Conservation (phyloP, 352 stramenopile species). For the Plasmopara halstedii region DNA sequence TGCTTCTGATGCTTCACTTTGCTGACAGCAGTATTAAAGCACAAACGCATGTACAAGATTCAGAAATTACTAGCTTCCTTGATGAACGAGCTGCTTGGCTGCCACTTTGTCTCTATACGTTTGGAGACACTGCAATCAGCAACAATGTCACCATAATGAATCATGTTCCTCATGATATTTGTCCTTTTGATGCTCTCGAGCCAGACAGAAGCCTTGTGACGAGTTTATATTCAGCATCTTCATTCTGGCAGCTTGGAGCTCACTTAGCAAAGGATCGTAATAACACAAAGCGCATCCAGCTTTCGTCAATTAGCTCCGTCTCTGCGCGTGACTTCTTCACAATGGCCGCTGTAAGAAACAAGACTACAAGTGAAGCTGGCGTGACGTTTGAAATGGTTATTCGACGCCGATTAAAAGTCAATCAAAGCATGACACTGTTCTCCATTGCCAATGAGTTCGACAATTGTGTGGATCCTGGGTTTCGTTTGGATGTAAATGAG, state of each 20-base stretch:
- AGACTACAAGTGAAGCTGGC: constrained; percentile 8
- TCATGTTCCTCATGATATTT: constrained; percentile 13
- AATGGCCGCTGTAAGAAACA: constrained; percentile 18
- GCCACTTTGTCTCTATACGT: constrained; percentile 33
- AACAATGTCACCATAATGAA: constrained; percentile 7
- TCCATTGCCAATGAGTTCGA: constrained; percentile 57
- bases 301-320: constrained; percentile 42
- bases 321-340: constrained; percentile 47
- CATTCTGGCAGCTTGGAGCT: constrained; percentile 36
- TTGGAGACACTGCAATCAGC: constrained; percentile 14
- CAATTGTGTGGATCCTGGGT: constrained; percentile 52
- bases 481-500: constrained; percentile 55
- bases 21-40: neutral
- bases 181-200: constrained; percentile 59
- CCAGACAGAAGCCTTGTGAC: constrained; percentile 41
- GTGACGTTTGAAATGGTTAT: constrained; percentile 70
- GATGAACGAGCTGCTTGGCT: constrained; percentile 13
- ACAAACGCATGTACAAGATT: neutral
- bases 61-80: constrained; percentile 18
- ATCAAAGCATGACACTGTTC: constrained; percentile 64
- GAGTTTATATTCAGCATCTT: constrained; percentile 22
- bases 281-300: constrained; percentile 33
- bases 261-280: constrained; percentile 27
- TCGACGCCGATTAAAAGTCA: constrained; percentile 23
- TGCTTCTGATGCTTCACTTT: constrained; percentile 4